Percentiles rank a stretch among this genome's conserved stretches.
Evolutionary conservation across 2,329 filamentous ascomycete genomes (phyloP).

Genomic region (Aureobasidium uvarum): DNA sequence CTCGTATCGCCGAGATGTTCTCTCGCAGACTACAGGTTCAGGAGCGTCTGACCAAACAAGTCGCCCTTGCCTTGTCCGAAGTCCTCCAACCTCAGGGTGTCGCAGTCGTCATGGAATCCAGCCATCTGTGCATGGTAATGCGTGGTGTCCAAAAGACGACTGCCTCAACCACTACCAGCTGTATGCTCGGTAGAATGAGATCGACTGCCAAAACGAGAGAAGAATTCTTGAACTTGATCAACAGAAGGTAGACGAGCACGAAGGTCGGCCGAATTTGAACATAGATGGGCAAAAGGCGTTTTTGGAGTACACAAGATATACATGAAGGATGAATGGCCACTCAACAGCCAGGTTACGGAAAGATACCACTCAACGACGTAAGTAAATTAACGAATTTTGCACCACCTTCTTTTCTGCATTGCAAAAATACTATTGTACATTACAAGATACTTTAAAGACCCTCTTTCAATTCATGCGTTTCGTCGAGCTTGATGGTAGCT

Average conservation of each 20-base stretch:
- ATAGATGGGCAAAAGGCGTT: conserved; percentile 26
- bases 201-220: conserved; percentile 89
- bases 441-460: not conserved
- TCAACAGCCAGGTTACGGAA: conserved; percentile 25
- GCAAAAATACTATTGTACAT: not conserved
- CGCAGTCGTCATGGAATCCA: conserved; percentile 95
- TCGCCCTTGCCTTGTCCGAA: conserved; percentile 89
- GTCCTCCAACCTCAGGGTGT: conserved; percentile 92
- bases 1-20: conserved; percentile 96
- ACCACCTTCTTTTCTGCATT: not conserved
- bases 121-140: conserved; percentile 98
- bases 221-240: conserved; percentile 79
- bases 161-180: conserved; percentile 88
- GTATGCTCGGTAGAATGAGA: conserved; percentile 95
- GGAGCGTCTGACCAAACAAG: conserved; percentile 92
- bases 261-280: not conserved
- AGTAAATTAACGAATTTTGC: conserved; percentile 21
- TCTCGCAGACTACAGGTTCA: conserved; percentile 90
- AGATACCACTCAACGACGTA: conserved; percentile 28
- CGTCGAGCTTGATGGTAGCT: not conserved
- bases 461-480: not conserved
- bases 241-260: conserved; percentile 31
- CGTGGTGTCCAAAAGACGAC: conserved; percentile 92
- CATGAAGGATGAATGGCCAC: conserved; percentile 24
- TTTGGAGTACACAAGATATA: conserved; percentile 26